Base-by-base conservation (phyloP, 2,329 filamentous ascomycete species). In the Ceratocystis papillata region DNA sequence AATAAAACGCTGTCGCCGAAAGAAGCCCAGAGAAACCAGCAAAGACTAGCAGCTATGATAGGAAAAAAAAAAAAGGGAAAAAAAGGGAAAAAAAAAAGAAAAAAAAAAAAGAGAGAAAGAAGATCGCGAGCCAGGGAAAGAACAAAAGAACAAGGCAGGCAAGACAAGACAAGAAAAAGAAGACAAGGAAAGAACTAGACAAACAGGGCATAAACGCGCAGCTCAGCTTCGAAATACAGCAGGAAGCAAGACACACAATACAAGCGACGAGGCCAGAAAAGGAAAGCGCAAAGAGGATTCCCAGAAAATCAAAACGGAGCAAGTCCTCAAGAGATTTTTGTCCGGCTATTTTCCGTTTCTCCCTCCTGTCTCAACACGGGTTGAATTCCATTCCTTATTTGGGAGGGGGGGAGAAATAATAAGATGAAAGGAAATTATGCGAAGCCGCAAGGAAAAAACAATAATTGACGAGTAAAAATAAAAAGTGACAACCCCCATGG, bases 361-460 rank as follows among this genome's bases (percentile, higher is more conserved):
- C 22, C 37, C 55, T 41, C 12, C 37, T 59, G 55, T 59, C 55
- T 33, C 55, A 37, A 59, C 55, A 33, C 28, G 7, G 15, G 37
- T 22, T 59, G 15, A 33, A 17, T 59, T 59, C 15, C 55, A 59
- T 20, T 33, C 28, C 55, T 59, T 41, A 41, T 41, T n/a, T 20
- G 25, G 8, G 28, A n/a, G 28, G 28, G 55, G 7, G 33, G 28
- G 28, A 22, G 28, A 59, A 59, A 59, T 33, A 59, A 25, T 37
- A 37, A 59, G 55, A 59, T 59, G 55, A 37, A 41, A 37, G 55
- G 55, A 37, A 59, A 37, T 59, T 59, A 59, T 59, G 55, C 55
- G 30, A 37, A 37, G 55, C 55, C 7, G 8, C 15, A 25, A 33
- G 55, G n/a, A 59, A n/a, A 33, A 30, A 33, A 33, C 28, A 7